These are phyloP conservation scores for Clarkia xantiana DNA, from an alignment of 345 rosid species.

Conservation along the genomic window DNA sequence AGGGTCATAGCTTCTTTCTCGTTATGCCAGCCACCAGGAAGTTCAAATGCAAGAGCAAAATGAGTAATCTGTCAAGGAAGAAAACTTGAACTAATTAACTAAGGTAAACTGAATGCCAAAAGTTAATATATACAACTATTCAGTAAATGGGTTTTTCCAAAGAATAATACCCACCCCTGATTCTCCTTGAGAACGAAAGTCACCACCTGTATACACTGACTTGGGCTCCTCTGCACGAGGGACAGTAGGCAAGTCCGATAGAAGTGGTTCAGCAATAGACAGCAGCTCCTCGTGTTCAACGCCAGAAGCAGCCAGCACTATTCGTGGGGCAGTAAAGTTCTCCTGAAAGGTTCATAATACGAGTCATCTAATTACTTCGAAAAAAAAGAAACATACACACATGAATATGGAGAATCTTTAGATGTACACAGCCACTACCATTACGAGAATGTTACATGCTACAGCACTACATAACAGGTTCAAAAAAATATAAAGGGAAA, in stretches of 20 bases:
- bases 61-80: conserved; percentile 38
- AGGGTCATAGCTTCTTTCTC: conserved; percentile 63
- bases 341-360: conserved; percentile 34
- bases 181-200: conserved; percentile 68
- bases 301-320: conserved; percentile 81
- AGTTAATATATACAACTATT: too few relatives aligned
- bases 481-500: too few relatives aligned
- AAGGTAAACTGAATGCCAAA: too few relatives aligned
- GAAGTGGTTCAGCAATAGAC: conserved; percentile 69
- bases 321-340: conserved; percentile 62
- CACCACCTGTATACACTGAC: conserved; percentile 83
- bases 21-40: conserved; percentile 74
- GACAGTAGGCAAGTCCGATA: conserved; percentile 58
- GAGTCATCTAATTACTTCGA: background rate
- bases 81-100: background rate
- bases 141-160: background rate
- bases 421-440: too few relatives aligned
- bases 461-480: too few relatives aligned
- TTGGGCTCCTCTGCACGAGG: conserved; percentile 36
- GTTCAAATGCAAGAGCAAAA: conserved; percentile 83
- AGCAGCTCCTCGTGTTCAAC: conserved; percentile 67
- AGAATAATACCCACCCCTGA: conserved; percentile 45
- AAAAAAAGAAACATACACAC: background rate
- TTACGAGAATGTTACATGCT: too few relatives aligned
- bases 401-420: background rate